A percentile compares a stretch with the other conserved stretches of the same genome.
Conservation (phyloP, 1,284 basidiomycete species). For the Moesziomyces sp. region DNA sequence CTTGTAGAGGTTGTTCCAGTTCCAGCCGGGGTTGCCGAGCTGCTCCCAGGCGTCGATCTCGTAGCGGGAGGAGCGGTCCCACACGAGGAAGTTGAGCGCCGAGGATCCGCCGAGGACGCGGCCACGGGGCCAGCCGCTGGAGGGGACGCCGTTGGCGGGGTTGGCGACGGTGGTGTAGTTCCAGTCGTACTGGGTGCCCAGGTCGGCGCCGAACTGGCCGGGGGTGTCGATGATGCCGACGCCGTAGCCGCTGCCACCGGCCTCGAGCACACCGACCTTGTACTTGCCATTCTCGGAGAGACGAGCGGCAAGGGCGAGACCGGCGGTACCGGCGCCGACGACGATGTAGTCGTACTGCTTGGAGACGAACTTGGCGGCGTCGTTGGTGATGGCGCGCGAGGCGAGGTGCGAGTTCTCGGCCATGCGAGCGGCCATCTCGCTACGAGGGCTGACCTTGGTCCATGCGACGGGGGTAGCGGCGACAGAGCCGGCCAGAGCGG, state of each 20-base stretch:
- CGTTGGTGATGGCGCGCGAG: conserved; percentile 41
- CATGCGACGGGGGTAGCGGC: conserved; percentile 47
- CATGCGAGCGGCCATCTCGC: conserved; percentile 40
- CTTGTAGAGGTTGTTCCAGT: conserved; percentile 66
- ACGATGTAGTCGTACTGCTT: conserved; percentile 65
- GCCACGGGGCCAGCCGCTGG: conserved; percentile 60
- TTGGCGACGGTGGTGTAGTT: conserved; percentile 54
- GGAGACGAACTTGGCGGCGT: conserved; percentile 28
- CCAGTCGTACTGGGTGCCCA: conserved; percentile 54
- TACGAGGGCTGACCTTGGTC: conserved; percentile 41
- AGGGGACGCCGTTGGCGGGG: conserved; percentile 36
- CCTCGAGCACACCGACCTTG: conserved; percentile 62
- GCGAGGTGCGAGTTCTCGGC: conserved; percentile 32
- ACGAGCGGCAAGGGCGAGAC: conserved; percentile 54
- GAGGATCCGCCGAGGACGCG: conserved; percentile 66
- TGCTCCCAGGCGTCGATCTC: conserved; percentile 66
- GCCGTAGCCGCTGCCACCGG: conserved; percentile 47
- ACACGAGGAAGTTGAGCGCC: conserved; percentile 68
- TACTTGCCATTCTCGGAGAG: conserved; percentile 58
- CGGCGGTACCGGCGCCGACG: conserved; percentile 73
- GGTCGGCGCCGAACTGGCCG: conserved; percentile 55
- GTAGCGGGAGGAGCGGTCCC: conserved; percentile 62
- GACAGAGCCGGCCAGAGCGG: conserved; percentile 30
- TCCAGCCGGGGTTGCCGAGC: conserved; percentile 63
- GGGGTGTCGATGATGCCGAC: conserved; percentile 56